Conservation (phyloP, 2,329 filamentous ascomycete species). For the Parastagonospora avenae region DNA sequence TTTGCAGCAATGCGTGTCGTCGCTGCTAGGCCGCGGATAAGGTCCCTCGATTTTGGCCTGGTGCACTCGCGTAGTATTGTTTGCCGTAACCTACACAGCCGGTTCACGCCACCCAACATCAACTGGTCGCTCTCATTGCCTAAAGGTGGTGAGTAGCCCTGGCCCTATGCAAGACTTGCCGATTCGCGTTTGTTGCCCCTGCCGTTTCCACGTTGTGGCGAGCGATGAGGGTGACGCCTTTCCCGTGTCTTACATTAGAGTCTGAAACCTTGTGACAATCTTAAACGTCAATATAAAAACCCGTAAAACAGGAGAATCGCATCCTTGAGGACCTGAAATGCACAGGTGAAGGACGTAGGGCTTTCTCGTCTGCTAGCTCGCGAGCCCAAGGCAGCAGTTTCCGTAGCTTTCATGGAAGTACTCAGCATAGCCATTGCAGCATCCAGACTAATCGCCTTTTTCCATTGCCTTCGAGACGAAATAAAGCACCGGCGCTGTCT, state of each 20-base stretch:
- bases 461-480: not conserved
- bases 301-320: not conserved
- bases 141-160: not conserved
- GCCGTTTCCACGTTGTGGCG: not conserved
- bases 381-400: not conserved
- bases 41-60: no score
- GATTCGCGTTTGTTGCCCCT: not conserved
- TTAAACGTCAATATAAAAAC: not conserved
- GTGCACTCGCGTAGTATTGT: no score
- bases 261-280: no score
- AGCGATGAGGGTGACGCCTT: not conserved
- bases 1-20: no score
- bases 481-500: not conserved
- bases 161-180: not conserved
- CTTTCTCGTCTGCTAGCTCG: not conserved
- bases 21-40: no score
- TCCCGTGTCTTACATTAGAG: not conserved
- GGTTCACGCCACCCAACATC: no score
- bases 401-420: not conserved
- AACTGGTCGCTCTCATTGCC: no score
- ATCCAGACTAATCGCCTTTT: not conserved
- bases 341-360: not conserved
- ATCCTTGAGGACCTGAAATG: not conserved
- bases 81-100: no score
- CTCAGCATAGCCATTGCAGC: no score